Base-by-base conservation (phyloP, 1,139 yeast species). In the Barnettozyma hawaiiensis region DNA sequence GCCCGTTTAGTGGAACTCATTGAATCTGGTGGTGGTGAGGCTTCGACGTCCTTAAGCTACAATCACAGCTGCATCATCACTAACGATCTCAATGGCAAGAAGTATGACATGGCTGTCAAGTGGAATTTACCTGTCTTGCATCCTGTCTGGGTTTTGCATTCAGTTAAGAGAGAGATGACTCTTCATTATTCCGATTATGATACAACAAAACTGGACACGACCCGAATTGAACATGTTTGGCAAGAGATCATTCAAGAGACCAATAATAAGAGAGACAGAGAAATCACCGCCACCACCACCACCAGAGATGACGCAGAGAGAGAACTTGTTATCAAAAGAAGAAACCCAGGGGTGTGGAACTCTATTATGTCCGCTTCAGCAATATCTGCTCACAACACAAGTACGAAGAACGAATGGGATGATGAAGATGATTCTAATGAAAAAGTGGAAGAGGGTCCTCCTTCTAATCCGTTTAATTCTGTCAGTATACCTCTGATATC, bases 101-200 rank as follows among this genome's bases (percentile, higher is more conserved):
- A 94, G 47, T 83, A 71, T 54, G 66, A 65, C 23, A 80, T 75
- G 58, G 89, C 92, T 1, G 45, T 69, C 7, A 79, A 78, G 54
- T 82, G 92, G 90, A 69, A 68, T 6, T 74, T 80, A 3, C 83
- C 85, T 1, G 73, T 80, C 1, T 76, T 86, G 3, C 89, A 84
- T 57, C 92, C 94, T 0, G 63, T 75, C 41, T 89, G 95, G 94
- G 61, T 89, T 3, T 54, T 72, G 18, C 86, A 85, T 58, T 76
- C 85, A 37, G 58, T 77, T 4, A 65, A 69, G 36, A 66, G 95
- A 47, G 76, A 75, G 4, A 87, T 86, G 0, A 67, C 77, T 3
- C 59, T 86, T 40, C 74, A 73, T 23, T 68, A 66, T 40, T 70
- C 71, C 42, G 78, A 75, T 52, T 71, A 72, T 52, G 63, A 70